Conservation (phyloP, 306 rosid genomes). For the Cyamopsis tetragonoloba region DNA sequence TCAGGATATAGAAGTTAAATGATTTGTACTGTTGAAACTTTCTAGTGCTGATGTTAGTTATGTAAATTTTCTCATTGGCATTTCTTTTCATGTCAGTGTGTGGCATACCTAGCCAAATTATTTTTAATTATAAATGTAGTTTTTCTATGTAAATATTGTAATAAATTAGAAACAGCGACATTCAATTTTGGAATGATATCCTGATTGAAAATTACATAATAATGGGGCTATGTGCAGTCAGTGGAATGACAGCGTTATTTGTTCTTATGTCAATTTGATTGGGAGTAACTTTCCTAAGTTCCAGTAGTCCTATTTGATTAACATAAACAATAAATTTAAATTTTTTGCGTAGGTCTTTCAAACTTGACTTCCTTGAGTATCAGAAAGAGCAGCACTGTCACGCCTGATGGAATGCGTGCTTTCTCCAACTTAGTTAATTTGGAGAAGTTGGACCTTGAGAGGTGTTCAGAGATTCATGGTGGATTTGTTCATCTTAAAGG, state of each 20-base stretch:
- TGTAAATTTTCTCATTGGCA: not conserved
- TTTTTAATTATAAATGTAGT: not conserved
- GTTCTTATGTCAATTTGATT: not conserved
- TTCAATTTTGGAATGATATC: not conserved
- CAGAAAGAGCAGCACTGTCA: conserved; percentile 47
- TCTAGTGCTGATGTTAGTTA: not conserved
- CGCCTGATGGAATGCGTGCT: conserved; percentile 59
- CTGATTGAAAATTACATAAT: conserved; percentile 2
- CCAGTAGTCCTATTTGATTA: not conserved
- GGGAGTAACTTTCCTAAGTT: not conserved
- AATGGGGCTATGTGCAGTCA: conserved; percentile 1
- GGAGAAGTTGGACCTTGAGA: conserved; percentile 71
- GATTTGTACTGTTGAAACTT: not conserved
- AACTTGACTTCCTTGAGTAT: conserved; percentile 63
- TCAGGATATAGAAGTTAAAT: not conserved
- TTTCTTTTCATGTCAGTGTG: not conserved
- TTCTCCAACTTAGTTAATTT: conserved; percentile 56
- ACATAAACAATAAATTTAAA: conserved; percentile 1
- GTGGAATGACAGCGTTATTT: not conserved
- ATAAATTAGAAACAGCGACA: not conserved
- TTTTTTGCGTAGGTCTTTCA: conserved; percentile 46
- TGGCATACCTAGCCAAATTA: not conserved
- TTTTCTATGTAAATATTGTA: not conserved
- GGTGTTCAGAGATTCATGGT: conserved; percentile 63
- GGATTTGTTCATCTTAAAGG: conserved; percentile 78